Evolutionary conservation across 768 basidiomycete genomes (phyloP), one percentile per base, ranked within the genome.

Genomic region (Saitozyma podzolica): DNA sequence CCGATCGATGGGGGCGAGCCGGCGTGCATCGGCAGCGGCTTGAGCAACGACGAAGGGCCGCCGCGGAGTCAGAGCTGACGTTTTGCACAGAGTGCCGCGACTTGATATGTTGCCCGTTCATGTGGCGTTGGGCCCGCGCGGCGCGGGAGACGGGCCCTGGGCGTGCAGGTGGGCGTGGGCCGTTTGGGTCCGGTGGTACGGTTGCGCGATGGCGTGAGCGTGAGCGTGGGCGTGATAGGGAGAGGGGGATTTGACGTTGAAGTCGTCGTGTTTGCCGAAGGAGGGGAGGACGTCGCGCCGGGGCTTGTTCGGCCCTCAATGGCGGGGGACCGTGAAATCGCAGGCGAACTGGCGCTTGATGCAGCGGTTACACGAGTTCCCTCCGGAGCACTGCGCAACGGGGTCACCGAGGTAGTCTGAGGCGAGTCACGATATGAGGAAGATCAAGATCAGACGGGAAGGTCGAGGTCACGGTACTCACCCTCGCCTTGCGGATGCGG

Each of bases 401-500:
- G 51, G 17, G 49, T 41, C 6, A 48, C 40, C 40, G 51, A 37
- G 42, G 13, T 49, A 52, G 0, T 14, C 56, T 43, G 29, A 50
- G 14, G 14, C 6, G 11, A 41, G 20, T n/a, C 54, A 19, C 29
- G 17, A 5, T 37, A 10, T n/a, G 3, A 3, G 8, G 43, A n/a
- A n/a, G n/a, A n/a, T n/a, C n/a, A n/a, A n/a, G n/a, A n/a, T n/a
- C 8, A 51, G 50, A 54, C 39, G 37, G 39, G 19, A 54, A 29
- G 17, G 19, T 37, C 19, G 52, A 40, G 41, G 39, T 19, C 19
- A 29, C 16, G 50, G 13, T 20, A 66, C 69, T 76, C 56, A 78
- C 77, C 63, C 67, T 75, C 1, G 78, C 78, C 64, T 79, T 79
- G n/a, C 78, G 49, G 5, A 68, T 60, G 39, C 78, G 56, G 61